phyloP scores from a whole-genome alignment of 2,329 filamentous ascomycete genomes.

The Colletotrichum sp. region DNA sequence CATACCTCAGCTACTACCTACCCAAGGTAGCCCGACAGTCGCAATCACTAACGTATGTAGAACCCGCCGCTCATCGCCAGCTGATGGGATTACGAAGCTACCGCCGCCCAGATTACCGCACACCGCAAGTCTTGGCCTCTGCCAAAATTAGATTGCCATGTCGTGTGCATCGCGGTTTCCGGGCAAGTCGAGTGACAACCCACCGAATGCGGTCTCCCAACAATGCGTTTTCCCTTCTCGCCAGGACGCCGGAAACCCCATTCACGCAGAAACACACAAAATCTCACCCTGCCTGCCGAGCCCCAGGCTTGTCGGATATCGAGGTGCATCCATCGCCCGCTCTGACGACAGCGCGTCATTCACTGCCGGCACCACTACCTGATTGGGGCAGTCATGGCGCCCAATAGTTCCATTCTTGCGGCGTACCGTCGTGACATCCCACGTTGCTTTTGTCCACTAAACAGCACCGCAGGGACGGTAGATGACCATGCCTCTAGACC shows the following conservation, averaged over 20 bases:
- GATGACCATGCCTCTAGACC: slow-evolving; percentile 11
- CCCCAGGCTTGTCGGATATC: background rate
- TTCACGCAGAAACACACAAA: background rate
- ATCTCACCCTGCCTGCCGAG: background rate
- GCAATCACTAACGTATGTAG: background rate
- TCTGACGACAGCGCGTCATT: slow-evolving; percentile 9
- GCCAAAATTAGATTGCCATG: background rate
- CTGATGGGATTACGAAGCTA: slow-evolving; percentile 1
- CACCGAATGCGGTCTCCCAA: background rate
- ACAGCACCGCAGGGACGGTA: slow-evolving; percentile 15
- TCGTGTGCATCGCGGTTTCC: background rate
- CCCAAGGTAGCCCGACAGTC: background rate
- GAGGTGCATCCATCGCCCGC: slow-evolving; percentile 10
- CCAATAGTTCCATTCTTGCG: slow-evolving; percentile 19
- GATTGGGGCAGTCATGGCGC: slow-evolving; percentile 17
- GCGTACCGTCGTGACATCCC: slow-evolving; percentile 12
- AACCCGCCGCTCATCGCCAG: background rate
- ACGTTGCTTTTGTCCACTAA: slow-evolving; percentile 19
- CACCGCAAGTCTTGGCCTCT: background rate
- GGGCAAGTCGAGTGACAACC: background rate
- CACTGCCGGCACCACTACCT: slow-evolving; percentile 15
- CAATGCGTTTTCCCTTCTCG: background rate
- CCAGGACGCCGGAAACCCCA: background rate
- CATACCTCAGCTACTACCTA: background rate
- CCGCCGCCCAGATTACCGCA: background rate